Conservation (phyloP, 257 asterid species). For the Coffea eugenioides region DNA sequence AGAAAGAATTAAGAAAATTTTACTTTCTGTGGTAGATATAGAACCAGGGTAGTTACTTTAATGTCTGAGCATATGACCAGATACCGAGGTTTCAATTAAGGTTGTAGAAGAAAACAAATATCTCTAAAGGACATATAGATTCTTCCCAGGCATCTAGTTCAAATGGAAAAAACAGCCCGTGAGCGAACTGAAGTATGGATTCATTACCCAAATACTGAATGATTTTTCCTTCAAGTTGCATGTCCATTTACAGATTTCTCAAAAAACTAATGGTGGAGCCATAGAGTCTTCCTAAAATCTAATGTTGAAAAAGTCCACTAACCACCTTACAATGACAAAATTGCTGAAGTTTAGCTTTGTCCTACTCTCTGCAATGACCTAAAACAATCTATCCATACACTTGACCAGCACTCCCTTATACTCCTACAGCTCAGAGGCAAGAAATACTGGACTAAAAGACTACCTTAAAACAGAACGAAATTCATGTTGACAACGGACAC, state of each 20-base stretch:
- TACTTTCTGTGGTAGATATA: not conserved
- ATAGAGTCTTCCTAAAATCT: not conserved
- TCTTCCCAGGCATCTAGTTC: not conserved
- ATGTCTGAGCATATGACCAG: not conserved
- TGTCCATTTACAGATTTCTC: not conserved
- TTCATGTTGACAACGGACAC: not conserved
- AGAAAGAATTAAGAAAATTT: not conserved
- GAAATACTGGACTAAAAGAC: not conserved
- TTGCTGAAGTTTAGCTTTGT: not conserved
- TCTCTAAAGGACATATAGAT: not conserved
- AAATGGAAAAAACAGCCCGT: not conserved
- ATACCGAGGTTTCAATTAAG: not conserved
- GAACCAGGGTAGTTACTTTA: not conserved
- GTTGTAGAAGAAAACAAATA: not conserved
- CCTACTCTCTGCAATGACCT: constrained; percentile 1
- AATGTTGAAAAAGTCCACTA: not conserved
- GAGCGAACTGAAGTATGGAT: not conserved
- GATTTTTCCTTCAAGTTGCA: not conserved
- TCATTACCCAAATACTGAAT: not conserved
- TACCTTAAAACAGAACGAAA: not conserved
- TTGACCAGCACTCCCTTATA: not conserved
- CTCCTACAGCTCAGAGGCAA: not conserved
- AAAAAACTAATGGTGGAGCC: not conserved
- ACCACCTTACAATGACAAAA: not conserved
- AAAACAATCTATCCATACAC: not conserved